Percentiles rank a stretch among this genome's conserved stretches.
Evolutionary conservation across 1,284 basidiomycete genomes (phyloP).

Genomic region (Rhodofomes roseus): DNA sequence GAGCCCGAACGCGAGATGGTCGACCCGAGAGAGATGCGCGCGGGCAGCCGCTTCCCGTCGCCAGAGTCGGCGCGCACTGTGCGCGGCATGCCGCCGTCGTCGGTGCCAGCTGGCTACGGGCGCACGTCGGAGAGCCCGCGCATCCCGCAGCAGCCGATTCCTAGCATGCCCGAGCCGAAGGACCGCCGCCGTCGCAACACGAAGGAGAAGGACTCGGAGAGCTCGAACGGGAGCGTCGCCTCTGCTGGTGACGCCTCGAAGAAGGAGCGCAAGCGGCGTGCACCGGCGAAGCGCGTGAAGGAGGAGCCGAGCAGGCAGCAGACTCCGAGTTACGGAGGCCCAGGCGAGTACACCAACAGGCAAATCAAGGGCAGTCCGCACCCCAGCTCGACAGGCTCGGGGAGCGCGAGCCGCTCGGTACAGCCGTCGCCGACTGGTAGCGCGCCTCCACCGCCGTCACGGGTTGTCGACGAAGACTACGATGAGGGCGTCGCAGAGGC

Average conservation of each 20-base stretch:
- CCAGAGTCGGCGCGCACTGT: constrained; percentile 28
- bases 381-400: constrained; percentile 60
- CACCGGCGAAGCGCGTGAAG: constrained; percentile 33
- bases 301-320: constrained; percentile 33
- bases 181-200: constrained; percentile 26
- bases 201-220: constrained; percentile 40
- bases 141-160: constrained; percentile 24
- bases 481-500: constrained; percentile 75
- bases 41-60: constrained; percentile 29
- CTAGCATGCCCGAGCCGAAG: constrained; percentile 23
- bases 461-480: constrained; percentile 78
- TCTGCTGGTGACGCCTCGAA: constrained; percentile 30
- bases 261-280: constrained; percentile 40
- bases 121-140: constrained; percentile 42
- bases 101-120: constrained; percentile 14
- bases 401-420: constrained; percentile 45
- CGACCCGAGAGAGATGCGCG: constrained; percentile 9
- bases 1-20: constrained; percentile 12
- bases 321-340: constrained; percentile 24
- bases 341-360: constrained; percentile 27
- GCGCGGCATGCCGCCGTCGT: constrained; percentile 25
- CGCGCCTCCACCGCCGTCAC: constrained; percentile 52
- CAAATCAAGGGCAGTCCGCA: constrained; percentile 46
- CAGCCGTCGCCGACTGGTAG: constrained; percentile 68
- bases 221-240: constrained; percentile 19